Evolutionary conservation across 2,329 filamentous ascomycete genomes (phyloP), one percentile per base, ranked within the genome.

Genomic region (Fusarium solani-melongenae): DNA sequence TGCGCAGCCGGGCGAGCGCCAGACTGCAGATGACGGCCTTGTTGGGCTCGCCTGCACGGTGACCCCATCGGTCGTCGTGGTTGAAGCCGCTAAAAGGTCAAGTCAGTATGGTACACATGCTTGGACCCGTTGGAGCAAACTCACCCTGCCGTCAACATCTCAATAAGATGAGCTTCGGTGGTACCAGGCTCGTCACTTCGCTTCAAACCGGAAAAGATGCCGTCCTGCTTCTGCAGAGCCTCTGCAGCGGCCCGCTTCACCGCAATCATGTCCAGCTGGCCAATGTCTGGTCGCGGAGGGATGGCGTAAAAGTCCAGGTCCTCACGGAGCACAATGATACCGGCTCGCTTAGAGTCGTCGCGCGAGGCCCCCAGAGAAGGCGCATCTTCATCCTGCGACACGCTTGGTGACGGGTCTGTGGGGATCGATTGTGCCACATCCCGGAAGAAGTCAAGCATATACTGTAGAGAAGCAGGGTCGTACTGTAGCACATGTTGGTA

Each of bases 401-500:
- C 85, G 65, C 88, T 90, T 36, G 92, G 90, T 61, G 93, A 94
- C 33, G 89, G 86, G 72, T 94, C 91, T 46, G 90, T 89, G 11
- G 94, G 94, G 76, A 99, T 98, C n/a, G 95, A 96, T 83, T 98
- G 95, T 62, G 96, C 96, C 72, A 99, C 96, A 75, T 92, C 92
- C 74, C 96, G 93, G 87, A 99, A 99, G 84, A 99, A 99, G 79
- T 98, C 96, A 74, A 99, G 90, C 96, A 99, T 99, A 86, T 98
- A 99, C 84, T 98, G 95, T 64, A 99, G 90, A 56, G 96, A 98
- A 62, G 92, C 92, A 27, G 96, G 96, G 83, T 99, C 96, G 85
- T 98, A 99, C 96, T 99, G 85, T 39, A 51, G 24, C 44, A 34
- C 27, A 36, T 27, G n/a, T 58, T 61, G 33, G 64, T 72, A 33